A percentile compares a stretch with the other conserved stretches of the same genome.
These are phyloP conservation scores for Pseudocercospora eumusae DNA, from an alignment of 2,329 filamentous ascomycete species.

Conservation along the genomic window DNA sequence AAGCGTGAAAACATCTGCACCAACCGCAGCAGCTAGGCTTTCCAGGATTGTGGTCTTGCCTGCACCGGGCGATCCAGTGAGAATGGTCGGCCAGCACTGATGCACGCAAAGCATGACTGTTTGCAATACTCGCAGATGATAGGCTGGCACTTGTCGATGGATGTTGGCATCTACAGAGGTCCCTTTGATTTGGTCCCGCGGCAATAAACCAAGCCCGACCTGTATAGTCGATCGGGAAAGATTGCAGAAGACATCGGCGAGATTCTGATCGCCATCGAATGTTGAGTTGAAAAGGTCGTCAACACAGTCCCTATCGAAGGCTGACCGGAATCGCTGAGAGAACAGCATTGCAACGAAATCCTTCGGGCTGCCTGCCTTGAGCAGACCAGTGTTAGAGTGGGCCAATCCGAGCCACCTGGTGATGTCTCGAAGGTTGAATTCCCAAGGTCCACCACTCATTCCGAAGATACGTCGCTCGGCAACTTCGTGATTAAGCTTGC, in stretches of 20 bases:
- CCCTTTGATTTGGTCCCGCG: slow-evolving; percentile 52
- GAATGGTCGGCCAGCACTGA: slow-evolving; percentile 82
- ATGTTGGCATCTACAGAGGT: slow-evolving; percentile 6
- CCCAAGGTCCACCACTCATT: slow-evolving; percentile 75
- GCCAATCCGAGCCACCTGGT: slow-evolving; percentile 81
- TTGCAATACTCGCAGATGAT: slow-evolving; percentile 73
- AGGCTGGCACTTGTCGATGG: neutral
- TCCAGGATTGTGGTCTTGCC: slow-evolving; percentile 83
- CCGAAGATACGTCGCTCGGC: slow-evolving; percentile 58
- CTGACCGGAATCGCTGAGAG: slow-evolving; percentile 79
- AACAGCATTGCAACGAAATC: slow-evolving; percentile 84
- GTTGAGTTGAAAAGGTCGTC: slow-evolving; percentile 65
- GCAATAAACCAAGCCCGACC: slow-evolving; percentile 73
- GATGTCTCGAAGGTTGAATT: slow-evolving; percentile 90
- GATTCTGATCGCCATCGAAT: slow-evolving; percentile 53
- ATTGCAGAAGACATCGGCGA: slow-evolving; percentile 68
- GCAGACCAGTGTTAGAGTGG: slow-evolving; percentile 60
- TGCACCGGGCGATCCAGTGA: slow-evolving; percentile 80
- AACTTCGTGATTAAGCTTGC: slow-evolving; percentile 72
- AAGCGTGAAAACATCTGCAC: slow-evolving; percentile 76
- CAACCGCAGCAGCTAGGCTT: slow-evolving; percentile 76
- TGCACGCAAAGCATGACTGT: slow-evolving; percentile 84
- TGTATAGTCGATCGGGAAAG: slow-evolving; percentile 68
- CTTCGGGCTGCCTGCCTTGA: slow-evolving; percentile 61
- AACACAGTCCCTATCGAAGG: slow-evolving; percentile 66